Evolutionary conservation across 2,329 filamentous ascomycete species (phyloP).

Genomic region (Arachnomyces sp.): DNA sequence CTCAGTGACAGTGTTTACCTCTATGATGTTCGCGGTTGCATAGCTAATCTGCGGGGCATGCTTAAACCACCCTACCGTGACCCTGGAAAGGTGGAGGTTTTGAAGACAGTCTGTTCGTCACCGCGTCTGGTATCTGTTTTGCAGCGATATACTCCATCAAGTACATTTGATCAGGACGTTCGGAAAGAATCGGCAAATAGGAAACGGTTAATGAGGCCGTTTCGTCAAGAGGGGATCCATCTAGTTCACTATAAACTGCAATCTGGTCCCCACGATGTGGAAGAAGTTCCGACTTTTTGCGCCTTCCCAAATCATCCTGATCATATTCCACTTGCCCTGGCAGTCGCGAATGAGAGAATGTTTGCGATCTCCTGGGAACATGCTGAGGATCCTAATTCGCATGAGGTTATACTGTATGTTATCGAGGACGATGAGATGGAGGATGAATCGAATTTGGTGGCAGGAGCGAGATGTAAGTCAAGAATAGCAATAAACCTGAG

Average conservation of each 20-base stretch:
- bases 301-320: slow-evolving; percentile 22
- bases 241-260: slow-evolving; percentile 20
- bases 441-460: slow-evolving; percentile 7
- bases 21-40: slow-evolving; percentile 16
- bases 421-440: slow-evolving; percentile 7
- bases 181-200: slow-evolving; percentile 11
- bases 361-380: slow-evolving; percentile 35
- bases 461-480: no score
- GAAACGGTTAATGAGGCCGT: slow-evolving; percentile 19
- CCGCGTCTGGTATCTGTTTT: slow-evolving; percentile 22
- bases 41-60: slow-evolving; percentile 10
- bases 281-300: slow-evolving; percentile 15
- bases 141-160: slow-evolving; percentile 23
- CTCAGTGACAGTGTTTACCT: slow-evolving; percentile 22
- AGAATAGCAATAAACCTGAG: no score
- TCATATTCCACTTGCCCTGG: slow-evolving; percentile 25
- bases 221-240: slow-evolving; percentile 17
- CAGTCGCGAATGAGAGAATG: slow-evolving; percentile 14
- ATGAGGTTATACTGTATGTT: slow-evolving; percentile 26
- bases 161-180: slow-evolving; percentile 6
- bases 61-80: slow-evolving; percentile 18
- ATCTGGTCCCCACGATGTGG: no score
- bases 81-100: slow-evolving; percentile 23
- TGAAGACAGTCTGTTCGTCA: slow-evolving; percentile 23
- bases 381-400: slow-evolving; percentile 10